Evolutionary conservation across 1,139 yeast species (phyloP), one percentile per base, ranked within the genome.

Genomic region (Taphrina confusa): DNA sequence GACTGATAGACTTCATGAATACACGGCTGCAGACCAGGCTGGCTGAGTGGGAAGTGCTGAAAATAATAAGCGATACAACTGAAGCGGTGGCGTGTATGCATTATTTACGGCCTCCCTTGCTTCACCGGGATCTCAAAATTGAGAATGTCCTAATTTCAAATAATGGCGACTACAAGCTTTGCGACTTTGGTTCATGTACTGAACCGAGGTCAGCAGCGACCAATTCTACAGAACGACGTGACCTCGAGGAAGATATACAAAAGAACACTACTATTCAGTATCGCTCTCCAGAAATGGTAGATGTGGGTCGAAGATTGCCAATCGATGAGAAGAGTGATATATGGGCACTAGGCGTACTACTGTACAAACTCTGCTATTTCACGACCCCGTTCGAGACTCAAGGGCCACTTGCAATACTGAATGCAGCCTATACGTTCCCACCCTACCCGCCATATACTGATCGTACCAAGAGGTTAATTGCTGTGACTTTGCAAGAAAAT

Each of bases 251-350:
- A 66, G 97, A 92, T 69, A 82, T 92, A 62, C 82, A 87, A 76
- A 84, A 85, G 65, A 94, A 92, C 72, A 92, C 98, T 0, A 92
- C 98, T 1, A 96, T 97, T n/a, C 98, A 92, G 72, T 92, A 92
- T 73, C 78, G 98, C 66, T 80, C 96, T 1, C 98, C 98, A 0
- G 98, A 92, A 72, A 92, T 92, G 98, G 80, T 94, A 59, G 97
- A 92, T 73, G 78, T 92, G 46, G 82, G 85, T 65, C 80, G 86
- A 64, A 88, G 94, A 2, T 79, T 85, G 63, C 95, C 97, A 2
- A 87, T 92, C 64, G 95, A 91, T 73, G 97, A 92, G 70, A 92
- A 92, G 71, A 82, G 91, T 64, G 98, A 92, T 73, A 84, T 92
- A 33, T 92, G 98, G 98, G 98, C 98, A 0, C 75, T 92, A 62